These are phyloP conservation scores for Solanum piurae DNA, from an alignment of 257 asterid genomes.

Conservation along the genomic window DNA sequence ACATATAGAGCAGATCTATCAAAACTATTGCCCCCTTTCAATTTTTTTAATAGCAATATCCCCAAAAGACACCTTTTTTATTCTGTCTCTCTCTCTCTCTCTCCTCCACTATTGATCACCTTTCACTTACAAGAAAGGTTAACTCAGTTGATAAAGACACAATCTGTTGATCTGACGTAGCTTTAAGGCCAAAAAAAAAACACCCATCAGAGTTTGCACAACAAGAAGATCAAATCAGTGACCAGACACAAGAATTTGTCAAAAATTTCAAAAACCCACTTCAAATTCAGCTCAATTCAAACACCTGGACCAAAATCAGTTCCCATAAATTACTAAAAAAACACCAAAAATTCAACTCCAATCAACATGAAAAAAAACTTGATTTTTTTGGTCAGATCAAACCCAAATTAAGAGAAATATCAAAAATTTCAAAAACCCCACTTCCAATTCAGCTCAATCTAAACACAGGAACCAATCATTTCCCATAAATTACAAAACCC, in stretches of 20 bases:
- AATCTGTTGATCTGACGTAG: not conserved
- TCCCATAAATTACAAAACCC: not conserved
- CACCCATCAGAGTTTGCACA: not conserved
- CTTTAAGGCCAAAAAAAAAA: not conserved
- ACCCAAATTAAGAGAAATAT: not conserved
- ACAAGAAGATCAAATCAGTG: not conserved
- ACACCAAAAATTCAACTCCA: not conserved
- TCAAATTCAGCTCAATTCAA: not conserved
- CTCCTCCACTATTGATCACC: not conserved
- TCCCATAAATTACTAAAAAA: not conserved
- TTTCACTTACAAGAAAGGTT: slow-evolving; percentile 1
- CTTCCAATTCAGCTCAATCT: not conserved
- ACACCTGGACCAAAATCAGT: not conserved
- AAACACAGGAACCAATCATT: not conserved
- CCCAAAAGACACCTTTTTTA: not conserved
- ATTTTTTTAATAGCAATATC: not conserved
- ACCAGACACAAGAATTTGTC: not conserved
- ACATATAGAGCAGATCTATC: not conserved
- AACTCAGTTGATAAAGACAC: not conserved
- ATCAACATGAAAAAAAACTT: not conserved
- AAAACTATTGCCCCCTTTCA: not conserved
- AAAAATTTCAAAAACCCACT: not conserved
- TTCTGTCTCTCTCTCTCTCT: not conserved
- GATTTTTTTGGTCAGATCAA: not conserved
- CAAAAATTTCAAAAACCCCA: not conserved